Evolutionary conservation across 306 rosid genomes (phyloP), one percentile per base, ranked within the genome.

Genomic region (Rosa multiflora): DNA sequence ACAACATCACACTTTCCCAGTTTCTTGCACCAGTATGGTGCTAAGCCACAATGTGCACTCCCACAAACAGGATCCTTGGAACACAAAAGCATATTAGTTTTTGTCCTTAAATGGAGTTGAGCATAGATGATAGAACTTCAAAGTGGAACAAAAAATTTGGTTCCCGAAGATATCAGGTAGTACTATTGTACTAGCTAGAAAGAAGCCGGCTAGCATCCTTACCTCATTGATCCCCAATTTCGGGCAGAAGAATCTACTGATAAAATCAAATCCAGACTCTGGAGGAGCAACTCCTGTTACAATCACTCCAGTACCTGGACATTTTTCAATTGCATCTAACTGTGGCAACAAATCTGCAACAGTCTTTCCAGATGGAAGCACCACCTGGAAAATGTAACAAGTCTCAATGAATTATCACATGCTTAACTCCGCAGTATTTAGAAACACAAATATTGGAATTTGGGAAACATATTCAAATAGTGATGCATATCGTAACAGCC

Each of bases 181-280:
- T 63, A 13, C 23, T 14, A 32, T 32, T 32, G 37, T 32, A 32
- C 37, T 32, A 32, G 37, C 37, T 32, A 37, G 15, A 59, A 32
- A 73, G 32, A 66, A 66, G 37, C 46, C n/a, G 13, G 44, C 10
- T 35, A 35, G 21, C 46, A 44, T 44, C 47, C 21, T 44, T 84
- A 89, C 99, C 97, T 92, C 97, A 52, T 87, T 80, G 84, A 92
- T 64, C 70, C 95, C 91, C 7, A 8, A 0, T 81, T 89, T 87
- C 8, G 97, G 99, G 80, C 79, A 75, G 83, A 92, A 92, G 81
- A 2, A 87, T 62, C 97, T 79, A 72, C 89, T 91, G 76, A 75
- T 84, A 84, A 92, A 86, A 69, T 94, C 97, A 84, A 89, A 92
- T 55, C 83, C 88, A 0, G 95, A 92, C 46, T 78, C 89, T 1